Percentiles rank a stretch among this genome's conserved stretches.
Conservation (phyloP, 2,329 filamentous ascomycete species). For the Aspergillus sp. region DNA sequence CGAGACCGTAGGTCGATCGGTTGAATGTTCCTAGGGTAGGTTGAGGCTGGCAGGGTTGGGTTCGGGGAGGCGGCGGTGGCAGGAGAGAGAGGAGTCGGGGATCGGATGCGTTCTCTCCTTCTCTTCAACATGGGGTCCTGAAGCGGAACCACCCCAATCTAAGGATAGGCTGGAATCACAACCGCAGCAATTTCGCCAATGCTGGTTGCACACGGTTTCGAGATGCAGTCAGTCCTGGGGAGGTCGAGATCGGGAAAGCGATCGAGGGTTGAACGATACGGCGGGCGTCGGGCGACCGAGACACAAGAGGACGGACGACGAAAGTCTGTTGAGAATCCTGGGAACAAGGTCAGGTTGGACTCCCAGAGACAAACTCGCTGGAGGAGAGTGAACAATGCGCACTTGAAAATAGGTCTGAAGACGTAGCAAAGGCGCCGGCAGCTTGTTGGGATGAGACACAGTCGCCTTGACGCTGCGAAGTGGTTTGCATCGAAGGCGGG, state of each 20-base stretch:
- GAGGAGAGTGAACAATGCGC: constrained; percentile 14
- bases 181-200: constrained; percentile 21
- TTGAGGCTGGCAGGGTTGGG: constrained; percentile 25
- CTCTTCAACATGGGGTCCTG: constrained; percentile 52
- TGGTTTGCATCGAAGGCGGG: constrained; percentile 46
- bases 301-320: constrained; percentile 26
- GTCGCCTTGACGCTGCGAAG: constrained; percentile 30
- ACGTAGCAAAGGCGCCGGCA: constrained; percentile 23
- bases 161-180: constrained; percentile 20
- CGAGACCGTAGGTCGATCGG: constrained; percentile 44
- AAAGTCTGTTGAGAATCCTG: constrained; percentile 20
- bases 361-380: constrained; percentile 10
- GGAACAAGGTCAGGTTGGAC: constrained; percentile 17
- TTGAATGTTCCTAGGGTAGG: constrained; percentile 31
- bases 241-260: constrained; percentile 13
- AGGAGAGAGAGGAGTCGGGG: constrained; percentile 37
- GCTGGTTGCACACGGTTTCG: constrained; percentile 15
- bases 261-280: constrained; percentile 27
- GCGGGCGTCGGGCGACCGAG: constrained; percentile 28
- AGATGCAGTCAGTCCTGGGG: constrained; percentile 7
- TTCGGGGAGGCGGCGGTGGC: constrained; percentile 25
- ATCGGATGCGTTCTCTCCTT: constrained; percentile 49
- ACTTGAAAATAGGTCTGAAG: constrained; percentile 13
- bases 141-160: constrained; percentile 36
- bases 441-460: constrained; percentile 31